Conservation (phyloP, 2,329 filamentous ascomycete genomes). For the Sarocladium kiliense region DNA sequence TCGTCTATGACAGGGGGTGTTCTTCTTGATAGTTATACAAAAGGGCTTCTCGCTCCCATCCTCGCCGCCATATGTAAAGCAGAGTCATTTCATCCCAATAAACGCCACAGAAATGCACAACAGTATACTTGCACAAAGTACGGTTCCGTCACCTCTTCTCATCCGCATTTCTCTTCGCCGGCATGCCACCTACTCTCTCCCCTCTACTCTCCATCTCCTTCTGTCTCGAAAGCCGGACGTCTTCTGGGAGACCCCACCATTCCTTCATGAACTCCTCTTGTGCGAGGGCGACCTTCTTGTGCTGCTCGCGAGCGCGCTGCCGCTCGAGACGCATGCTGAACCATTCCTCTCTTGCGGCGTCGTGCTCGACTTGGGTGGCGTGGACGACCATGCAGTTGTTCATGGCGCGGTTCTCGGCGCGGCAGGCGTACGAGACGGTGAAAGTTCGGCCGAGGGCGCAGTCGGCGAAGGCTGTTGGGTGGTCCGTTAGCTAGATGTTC, state of each 20-base stretch:
- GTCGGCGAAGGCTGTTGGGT: constrained; percentile 71
- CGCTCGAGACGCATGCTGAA: constrained; percentile 73
- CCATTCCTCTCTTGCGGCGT: constrained; percentile 90
- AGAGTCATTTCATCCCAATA: not conserved
- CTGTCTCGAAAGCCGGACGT: constrained; percentile 45
- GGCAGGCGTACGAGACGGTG: constrained; percentile 82
- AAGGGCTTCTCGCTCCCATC: constrained; percentile 3
- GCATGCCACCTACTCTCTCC: constrained; percentile 52
- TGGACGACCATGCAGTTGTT: constrained; percentile 88
- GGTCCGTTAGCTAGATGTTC: not conserved
- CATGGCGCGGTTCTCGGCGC: constrained; percentile 75
- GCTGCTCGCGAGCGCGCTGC: constrained; percentile 59
- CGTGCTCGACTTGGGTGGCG: constrained; percentile 79
- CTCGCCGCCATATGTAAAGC: not conserved
- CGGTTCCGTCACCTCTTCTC: constrained; percentile 15
- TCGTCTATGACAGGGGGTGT: not conserved
- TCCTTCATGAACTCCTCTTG: constrained; percentile 62
- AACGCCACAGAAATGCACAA: constrained; percentile 7
- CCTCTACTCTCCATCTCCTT: constrained; percentile 47
- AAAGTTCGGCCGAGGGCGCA: constrained; percentile 85
- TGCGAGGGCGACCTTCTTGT: constrained; percentile 52
- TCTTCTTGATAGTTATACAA: constrained; percentile 6
- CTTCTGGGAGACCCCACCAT: constrained; percentile 61
- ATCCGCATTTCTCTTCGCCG: constrained; percentile 39
- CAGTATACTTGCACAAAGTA: not conserved